Conservation (phyloP, 2,329 filamentous ascomycete genomes). For the Malbranchea zuffiana region DNA sequence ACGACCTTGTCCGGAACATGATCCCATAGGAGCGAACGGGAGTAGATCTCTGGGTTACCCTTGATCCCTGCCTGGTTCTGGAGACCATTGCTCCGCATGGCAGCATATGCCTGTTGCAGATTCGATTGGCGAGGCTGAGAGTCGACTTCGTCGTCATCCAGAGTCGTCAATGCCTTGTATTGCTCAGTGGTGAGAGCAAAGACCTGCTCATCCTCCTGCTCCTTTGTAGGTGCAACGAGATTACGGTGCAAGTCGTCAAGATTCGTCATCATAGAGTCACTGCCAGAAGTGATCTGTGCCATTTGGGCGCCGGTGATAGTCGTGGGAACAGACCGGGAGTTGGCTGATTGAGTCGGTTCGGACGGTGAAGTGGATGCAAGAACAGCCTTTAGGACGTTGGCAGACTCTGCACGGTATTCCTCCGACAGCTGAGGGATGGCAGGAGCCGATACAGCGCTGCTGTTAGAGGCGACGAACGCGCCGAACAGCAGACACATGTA, state of each 20-base stretch:
- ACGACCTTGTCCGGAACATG: constrained; percentile 88
- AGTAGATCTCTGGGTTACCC: constrained; percentile 78
- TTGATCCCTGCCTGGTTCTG: constrained; percentile 45
- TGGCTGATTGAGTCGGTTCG: constrained; percentile 42
- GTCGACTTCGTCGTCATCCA: constrained; percentile 41
- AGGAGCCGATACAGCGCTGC: constrained; percentile 48
- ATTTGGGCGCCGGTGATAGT: constrained; percentile 31
- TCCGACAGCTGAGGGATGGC: constrained; percentile 43
- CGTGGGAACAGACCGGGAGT: constrained; percentile 22
- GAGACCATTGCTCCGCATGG: constrained; percentile 58
- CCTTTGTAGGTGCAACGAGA: constrained; percentile 63
- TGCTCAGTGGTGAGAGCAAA: constrained; percentile 78
- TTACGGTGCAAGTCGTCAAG: constrained; percentile 57
- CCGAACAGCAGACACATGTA: constrained; percentile 96
- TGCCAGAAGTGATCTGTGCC: constrained; percentile 28
- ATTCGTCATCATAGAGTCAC: constrained; percentile 22
- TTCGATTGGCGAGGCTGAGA: constrained; percentile 33
- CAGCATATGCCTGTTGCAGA: constrained; percentile 56
- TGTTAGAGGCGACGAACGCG: constrained; percentile 87
- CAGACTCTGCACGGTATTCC: constrained; percentile 38
- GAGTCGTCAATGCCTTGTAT: constrained; percentile 73
- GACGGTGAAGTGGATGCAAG: constrained; percentile 34
- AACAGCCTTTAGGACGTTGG: constrained; percentile 38
- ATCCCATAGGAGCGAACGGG: constrained; percentile 84
- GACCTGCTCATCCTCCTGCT: constrained; percentile 78